Base-by-base conservation (phyloP, 495 filamentous ascomycete genomes). In the Hypomontagnella monticulosa region DNA sequence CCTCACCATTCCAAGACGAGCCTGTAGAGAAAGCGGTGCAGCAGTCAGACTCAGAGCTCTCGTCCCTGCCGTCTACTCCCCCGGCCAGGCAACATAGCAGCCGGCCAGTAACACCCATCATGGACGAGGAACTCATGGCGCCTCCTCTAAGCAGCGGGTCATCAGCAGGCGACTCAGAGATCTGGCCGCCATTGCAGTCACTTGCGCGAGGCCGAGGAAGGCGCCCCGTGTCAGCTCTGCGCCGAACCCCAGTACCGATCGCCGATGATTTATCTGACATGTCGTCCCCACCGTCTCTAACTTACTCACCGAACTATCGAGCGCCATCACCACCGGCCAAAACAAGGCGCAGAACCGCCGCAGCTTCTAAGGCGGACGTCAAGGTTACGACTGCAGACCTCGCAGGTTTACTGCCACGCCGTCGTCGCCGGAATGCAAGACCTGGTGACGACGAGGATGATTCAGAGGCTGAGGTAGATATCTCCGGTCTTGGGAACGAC, bases 271-370 rank as follows among this genome's bases (percentile, higher is more conserved):
- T 66, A 36, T 82, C 80, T 6, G 74, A 79, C 32, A 66, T 81
- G 11, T 83, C 81, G 0, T 83, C 81, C 10, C 81, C 80, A 0
- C 81, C 81, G 3, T 83, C 81, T 2, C 75, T 83, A 0, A 83
- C 81, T 8, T 80, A 83, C 60, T 83, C 81, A 2, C 81, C 81
- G 2, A 81, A 82, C 53, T 81, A 78, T 57, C 72, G 64, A 36
- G 71, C 52, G 61, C 65, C 64, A 56, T 69, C 63, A 57, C 73
- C 61, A 50, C 76, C 36, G 36, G 64, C 33, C 10, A 72, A 67
- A 19, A 56, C 57, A 16, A 70, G 58, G 48, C 61, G 60, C 38
- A 68, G 52, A 52, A 65, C 60, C 9, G 63, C 59, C 5, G 42
- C 57, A n/a, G 40, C 57, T 38, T 37, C 60, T 7, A 69, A 70